Evolutionary conservation across 768 basidiomycete genomes (phyloP).

Genomic region (Leccinum sublutescens): DNA sequence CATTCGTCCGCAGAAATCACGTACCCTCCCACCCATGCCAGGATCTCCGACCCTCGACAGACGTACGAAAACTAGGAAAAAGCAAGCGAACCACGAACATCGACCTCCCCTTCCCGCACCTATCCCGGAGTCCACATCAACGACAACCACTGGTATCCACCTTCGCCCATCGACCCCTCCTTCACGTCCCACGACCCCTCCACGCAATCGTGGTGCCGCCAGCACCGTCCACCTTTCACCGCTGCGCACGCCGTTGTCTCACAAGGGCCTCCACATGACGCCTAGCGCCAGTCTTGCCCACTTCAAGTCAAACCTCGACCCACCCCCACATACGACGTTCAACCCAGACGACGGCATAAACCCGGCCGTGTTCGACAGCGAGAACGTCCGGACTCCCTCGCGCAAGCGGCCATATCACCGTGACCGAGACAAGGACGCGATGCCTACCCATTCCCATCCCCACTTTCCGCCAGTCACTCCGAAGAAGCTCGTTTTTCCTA

Average conservation of each 20-base stretch:
- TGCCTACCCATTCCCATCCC: constrained; percentile 7
- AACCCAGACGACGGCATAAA: constrained; percentile 33
- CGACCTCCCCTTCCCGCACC: constrained; percentile 24
- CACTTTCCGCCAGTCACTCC: constrained; percentile 43
- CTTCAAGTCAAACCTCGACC: constrained; percentile 68
- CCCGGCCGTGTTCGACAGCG: constrained; percentile 36
- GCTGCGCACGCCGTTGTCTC: constrained; percentile 63
- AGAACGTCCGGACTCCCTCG: constrained; percentile 44
- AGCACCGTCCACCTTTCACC: constrained; percentile 51
- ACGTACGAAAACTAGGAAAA: constrained; percentile 27
- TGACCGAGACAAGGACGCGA: constrained; percentile 20
- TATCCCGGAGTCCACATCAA: constrained; percentile 26
- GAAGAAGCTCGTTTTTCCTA: constrained; percentile 39
- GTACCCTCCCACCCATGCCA: constrained; percentile 41
- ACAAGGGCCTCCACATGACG: constrained; percentile 68
- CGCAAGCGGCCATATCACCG: constrained; percentile 39
- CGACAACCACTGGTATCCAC: constrained; percentile 9
- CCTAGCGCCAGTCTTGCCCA: constrained; percentile 63
- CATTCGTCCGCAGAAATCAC: constrained; percentile 32
- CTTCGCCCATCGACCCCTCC: constrained; percentile 36
- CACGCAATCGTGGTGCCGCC: constrained; percentile 24
- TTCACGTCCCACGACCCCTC: constrained; percentile 39
- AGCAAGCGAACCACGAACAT: constrained; percentile 9
- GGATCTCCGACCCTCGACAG: constrained; percentile 47
- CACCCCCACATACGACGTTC: constrained; percentile 44